Conservation (phyloP, 768 basidiomycete species). For the Boletus vinaceobasis region DNA sequence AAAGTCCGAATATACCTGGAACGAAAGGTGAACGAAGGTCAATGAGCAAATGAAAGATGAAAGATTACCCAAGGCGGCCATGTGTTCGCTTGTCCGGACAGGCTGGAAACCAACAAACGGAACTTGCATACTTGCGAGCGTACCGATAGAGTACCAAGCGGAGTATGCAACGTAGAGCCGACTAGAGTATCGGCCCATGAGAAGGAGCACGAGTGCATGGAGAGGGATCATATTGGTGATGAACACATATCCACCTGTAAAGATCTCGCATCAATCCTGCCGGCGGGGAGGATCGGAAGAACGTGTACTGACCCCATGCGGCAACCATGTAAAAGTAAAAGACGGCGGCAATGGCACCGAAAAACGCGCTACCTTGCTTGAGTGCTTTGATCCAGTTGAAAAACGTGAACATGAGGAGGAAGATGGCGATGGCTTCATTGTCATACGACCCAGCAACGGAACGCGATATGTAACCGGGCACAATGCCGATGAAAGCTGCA, state of each 20-base stretch:
- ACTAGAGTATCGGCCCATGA: constrained; percentile 94
- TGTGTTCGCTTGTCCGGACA: constrained; percentile 96
- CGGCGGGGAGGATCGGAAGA: background rate
- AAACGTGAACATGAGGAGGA: constrained; percentile 99
- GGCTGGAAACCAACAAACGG: constrained; percentile 99
- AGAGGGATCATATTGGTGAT: constrained; percentile 99
- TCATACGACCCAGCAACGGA: constrained; percentile 99
- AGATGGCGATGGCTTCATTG: constrained; percentile 99
- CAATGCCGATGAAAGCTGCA: constrained; percentile 97
- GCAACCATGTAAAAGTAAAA: constrained; percentile 99
- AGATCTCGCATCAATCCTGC: constrained; percentile 8
- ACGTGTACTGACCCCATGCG: constrained; percentile 77
- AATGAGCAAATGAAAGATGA: background rate
- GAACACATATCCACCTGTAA: constrained; percentile 90
- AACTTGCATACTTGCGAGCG: constrained; percentile 97
- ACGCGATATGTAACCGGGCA: constrained; percentile 97
- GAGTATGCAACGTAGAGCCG: constrained; percentile 94
- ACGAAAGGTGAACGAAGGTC: constrained; percentile 6
- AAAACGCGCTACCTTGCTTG: constrained; percentile 90
- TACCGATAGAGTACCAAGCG: constrained; percentile 97
- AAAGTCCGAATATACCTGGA: constrained; percentile 87
- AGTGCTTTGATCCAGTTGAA: constrained; percentile 96
- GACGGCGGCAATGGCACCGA: constrained; percentile 83
- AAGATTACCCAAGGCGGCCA: constrained; percentile 85
- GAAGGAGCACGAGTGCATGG: constrained; percentile 87